Percentiles rank a stretch among this genome's conserved stretches.
Evolutionary conservation across 768 basidiomycete genomes (phyloP).

Genomic region (Calocybe indica): DNA sequence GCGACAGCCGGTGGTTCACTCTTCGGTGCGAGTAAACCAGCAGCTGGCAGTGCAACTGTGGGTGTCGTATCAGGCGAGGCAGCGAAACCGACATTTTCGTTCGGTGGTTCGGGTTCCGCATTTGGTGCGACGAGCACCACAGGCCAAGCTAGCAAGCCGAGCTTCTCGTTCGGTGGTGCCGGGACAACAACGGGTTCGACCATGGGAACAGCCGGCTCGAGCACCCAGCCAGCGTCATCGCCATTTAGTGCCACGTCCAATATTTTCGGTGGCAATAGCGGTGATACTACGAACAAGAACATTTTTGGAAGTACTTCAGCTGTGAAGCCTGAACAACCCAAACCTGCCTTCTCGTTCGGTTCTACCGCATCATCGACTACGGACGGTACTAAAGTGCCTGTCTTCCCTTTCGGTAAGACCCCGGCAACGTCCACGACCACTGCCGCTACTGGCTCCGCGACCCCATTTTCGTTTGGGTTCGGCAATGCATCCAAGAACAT

Average conservation of each 20-base stretch:
- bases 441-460: not conserved
- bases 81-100: slow-evolving; percentile 9
- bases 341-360: slow-evolving; percentile 10
- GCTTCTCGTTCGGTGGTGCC: not conserved
- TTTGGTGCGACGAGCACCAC: not conserved
- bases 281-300: not conserved
- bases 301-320: not conserved
- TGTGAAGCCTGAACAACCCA: slow-evolving; percentile 1
- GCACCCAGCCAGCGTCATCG: not conserved
- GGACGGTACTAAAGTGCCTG: slow-evolving; percentile 7
- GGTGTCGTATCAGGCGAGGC: not conserved
- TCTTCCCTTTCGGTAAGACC: slow-evolving; percentile 1
- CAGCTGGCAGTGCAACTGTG: no score
- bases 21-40: no score
- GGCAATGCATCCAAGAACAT: slow-evolving; percentile 10
- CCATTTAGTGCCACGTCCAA: not conserved
- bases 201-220: not conserved
- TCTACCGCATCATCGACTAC: slow-evolving; percentile 6
- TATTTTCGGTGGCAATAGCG: not conserved
- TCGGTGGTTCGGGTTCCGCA: not conserved
- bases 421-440: not conserved
- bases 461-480: slow-evolving; percentile 11
- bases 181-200: not conserved
- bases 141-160: not conserved
- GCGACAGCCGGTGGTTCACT: no score